Percentiles rank a stretch among this genome's conserved stretches.
phyloP scores from a whole-genome alignment of 768 basidiomycete species.

The Kwoniella mangroviensis region DNA sequence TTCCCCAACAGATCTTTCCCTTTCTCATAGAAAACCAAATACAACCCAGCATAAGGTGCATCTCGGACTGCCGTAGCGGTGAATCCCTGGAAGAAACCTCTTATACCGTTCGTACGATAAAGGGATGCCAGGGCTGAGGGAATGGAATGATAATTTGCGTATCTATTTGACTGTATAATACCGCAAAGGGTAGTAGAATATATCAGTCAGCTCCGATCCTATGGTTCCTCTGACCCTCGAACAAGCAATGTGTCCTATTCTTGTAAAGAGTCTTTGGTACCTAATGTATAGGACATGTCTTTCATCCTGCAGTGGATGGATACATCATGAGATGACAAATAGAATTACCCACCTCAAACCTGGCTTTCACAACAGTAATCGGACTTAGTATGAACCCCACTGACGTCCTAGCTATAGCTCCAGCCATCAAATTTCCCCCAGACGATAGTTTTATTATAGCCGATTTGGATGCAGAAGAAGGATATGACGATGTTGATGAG shows the following conservation, averaged over 20 bases:
- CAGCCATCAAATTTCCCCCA: conserved; percentile 82
- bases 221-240: no score
- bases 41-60: conserved; percentile 91
- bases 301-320: no score
- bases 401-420: conserved; percentile 76
- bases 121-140: conserved; percentile 50
- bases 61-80: conserved; percentile 87
- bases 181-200: conserved; percentile 64
- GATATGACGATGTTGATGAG: conserved; percentile 14
- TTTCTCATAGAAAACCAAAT: conserved; percentile 83
- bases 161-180: conserved; percentile 42
- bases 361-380: conserved; percentile 86
- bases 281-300: no score
- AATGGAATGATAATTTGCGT: conserved; percentile 50
- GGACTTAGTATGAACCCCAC: conserved; percentile 88
- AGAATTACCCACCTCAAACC: conserved; percentile 72
- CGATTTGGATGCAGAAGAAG: conserved; percentile 16
- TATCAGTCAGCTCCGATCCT: not conserved
- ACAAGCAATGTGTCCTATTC: no score
- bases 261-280: no score
- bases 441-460: conserved; percentile 63
- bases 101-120: conserved; percentile 64
- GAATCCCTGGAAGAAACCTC: conserved; percentile 83
- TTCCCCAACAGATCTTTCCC: conserved; percentile 67
- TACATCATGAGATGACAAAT: not conserved